Evolutionary conservation across 2,329 filamentous ascomycete genomes (phyloP).

Genomic region (Colletotrichum phormii): DNA sequence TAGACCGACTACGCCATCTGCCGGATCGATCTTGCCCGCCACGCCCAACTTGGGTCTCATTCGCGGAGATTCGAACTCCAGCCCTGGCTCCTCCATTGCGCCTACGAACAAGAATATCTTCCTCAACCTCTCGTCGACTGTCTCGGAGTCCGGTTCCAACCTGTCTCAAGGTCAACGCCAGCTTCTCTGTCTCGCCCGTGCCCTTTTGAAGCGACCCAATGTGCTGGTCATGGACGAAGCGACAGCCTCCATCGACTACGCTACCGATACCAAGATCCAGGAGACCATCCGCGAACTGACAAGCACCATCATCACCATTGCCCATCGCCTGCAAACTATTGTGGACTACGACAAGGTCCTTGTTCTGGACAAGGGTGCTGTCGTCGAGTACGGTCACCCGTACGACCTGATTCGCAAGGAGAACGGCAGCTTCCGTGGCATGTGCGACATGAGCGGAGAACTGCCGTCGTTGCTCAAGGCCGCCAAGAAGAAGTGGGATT

Average conservation of each 20-base stretch:
- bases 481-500: slow-evolving; percentile 66
- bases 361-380: slow-evolving; percentile 87
- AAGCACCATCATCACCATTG: slow-evolving; percentile 96
- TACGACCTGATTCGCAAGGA: slow-evolving; percentile 81
- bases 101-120: slow-evolving; percentile 95
- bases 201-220: slow-evolving; percentile 89
- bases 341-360: slow-evolving; percentile 98
- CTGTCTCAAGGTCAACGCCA: slow-evolving; percentile 96
- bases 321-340: slow-evolving; percentile 94
- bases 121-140: slow-evolving; percentile 83
- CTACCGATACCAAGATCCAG: slow-evolving; percentile 95
- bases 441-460: slow-evolving; percentile 75
- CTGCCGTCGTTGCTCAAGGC: slow-evolving; percentile 61
- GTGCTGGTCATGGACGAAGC: slow-evolving; percentile 99
- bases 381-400: slow-evolving; percentile 92
- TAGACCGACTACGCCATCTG: slow-evolving; percentile 42
- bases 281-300: slow-evolving; percentile 93
- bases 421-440: slow-evolving; percentile 71
- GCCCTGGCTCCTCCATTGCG: slow-evolving; percentile 41
- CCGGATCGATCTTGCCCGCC: slow-evolving; percentile 29
- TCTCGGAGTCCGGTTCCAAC: slow-evolving; percentile 93
- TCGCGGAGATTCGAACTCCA: slow-evolving; percentile 27
- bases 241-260: slow-evolving; percentile 96
- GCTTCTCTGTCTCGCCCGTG: slow-evolving; percentile 91
- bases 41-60: slow-evolving; percentile 31